Evolutionary conservation across 2,329 filamentous ascomycete genomes (phyloP), one percentile per base, ranked within the genome.

Genomic region (Penicillium sp.): DNA sequence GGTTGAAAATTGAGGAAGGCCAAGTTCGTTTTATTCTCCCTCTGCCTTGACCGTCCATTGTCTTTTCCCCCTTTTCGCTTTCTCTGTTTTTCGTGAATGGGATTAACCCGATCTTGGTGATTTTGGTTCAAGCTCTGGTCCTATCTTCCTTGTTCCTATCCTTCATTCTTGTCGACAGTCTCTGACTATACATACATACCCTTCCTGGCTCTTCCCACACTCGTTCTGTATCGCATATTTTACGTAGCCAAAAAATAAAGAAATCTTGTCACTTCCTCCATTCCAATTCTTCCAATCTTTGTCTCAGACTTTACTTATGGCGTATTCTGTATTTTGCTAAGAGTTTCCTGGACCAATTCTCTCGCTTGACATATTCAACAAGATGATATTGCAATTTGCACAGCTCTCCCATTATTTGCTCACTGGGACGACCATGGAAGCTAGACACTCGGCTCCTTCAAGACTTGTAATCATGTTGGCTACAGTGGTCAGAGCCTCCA

Each of bases 121-220:
- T 34, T 34, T 14, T 34, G 32, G 13, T 34, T 34, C 11, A 13
- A 13, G 32, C 32, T 14, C 32, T 19, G 18, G 30, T 9, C 34
- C 7, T 4, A 14, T 7, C 34, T 26, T 39, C 34, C n/a, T 47
- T 39, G 13, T 47, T 19, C 44, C 32, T 30, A 23, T 23, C 23
- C 23, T 23, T 23, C 23, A 23, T 23, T 36, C 32, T 36, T 47
- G 34, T 39, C 16, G 26, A 26, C 34, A 47, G n/a, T n/a, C 26
- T 18, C 16, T 47, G 45, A 34, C 45, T 47, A 47, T 39, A 47
- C 30, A 47, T 47, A 38, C 45, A 23, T 34, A 46, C 32, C 29
- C 11, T 11, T 35, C 23, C 11, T 47, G 10, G 34, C 36, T 39
- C 45, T 39, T 29, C 23, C n/a, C 45, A 39, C 45, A 29, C 34